phyloP scores from a whole-genome alignment of 495 filamentous ascomycete genomes.

The Neurospora sp. region DNA sequence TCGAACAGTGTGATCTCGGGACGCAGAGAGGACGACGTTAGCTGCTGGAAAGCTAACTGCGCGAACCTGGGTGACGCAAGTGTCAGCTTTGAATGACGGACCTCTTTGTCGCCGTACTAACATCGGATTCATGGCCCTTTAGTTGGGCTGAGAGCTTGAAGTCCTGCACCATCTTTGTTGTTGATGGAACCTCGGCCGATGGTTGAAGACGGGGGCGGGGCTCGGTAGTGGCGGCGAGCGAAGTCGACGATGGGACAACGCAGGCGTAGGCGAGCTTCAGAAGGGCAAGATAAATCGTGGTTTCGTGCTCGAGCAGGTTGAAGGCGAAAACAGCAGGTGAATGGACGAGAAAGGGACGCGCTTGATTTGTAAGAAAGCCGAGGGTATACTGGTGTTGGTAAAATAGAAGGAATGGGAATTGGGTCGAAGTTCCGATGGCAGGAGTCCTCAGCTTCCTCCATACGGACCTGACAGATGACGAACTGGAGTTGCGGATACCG shows the following conservation, averaged over 20 bases:
- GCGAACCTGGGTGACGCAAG: conserved; percentile 56
- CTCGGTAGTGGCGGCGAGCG: not conserved
- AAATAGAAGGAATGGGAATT: conserved; percentile 9
- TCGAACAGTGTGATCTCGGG: conserved; percentile 82
- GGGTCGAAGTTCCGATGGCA: conserved; percentile 11
- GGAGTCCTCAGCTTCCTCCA: not conserved
- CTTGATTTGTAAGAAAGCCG: not conserved
- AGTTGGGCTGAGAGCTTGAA: conserved; percentile 80
- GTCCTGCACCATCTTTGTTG: conserved; percentile 30
- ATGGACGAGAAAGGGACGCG: not conserved
- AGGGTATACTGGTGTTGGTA: not conserved
- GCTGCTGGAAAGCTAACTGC: conserved; percentile 69
- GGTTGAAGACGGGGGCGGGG: not conserved
- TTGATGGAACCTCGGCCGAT: not conserved
- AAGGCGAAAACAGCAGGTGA: not conserved
- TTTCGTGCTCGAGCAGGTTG: not conserved
- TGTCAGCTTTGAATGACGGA: conserved; percentile 10
- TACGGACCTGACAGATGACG: not conserved
- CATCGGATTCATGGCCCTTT: conserved; percentile 73
- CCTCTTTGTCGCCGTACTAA: conserved; percentile 32
- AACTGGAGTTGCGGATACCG: not conserved
- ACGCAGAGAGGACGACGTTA: conserved; percentile 68
- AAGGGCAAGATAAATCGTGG: not conserved
- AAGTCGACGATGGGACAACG: not conserved
- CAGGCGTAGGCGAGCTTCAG: not conserved